Base-by-base conservation (phyloP, 495 filamentous ascomycete species). In the Penicillium longicatenatum region DNA sequence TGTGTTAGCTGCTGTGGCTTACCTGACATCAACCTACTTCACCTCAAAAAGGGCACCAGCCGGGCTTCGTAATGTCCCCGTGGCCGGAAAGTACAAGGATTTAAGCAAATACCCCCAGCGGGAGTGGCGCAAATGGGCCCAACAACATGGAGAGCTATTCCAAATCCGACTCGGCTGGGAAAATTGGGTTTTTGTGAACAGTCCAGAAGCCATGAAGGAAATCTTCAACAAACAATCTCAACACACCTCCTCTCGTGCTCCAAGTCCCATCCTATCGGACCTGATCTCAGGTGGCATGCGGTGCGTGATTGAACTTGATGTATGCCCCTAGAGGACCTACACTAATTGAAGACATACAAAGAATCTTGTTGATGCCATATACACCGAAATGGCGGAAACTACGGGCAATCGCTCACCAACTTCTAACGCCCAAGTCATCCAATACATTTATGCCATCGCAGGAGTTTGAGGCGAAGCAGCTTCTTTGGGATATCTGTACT, bases 161-260 rank as follows among this genome's bases (percentile, higher is more conserved):
- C 12, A 39, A 7, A n/a, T 46, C n/a, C 70, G 67, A 10, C 57
- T 79, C 4, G 77, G 77, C 17, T 73, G 70, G 67, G 63, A 75
- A 24, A 59, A 75, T 52, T 79, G 73, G 72, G 65, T 76, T 1
- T 52, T 73, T n/a, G 60, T 80, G 31, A 77, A 75, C 56, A 69
- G 46, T 31, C 76, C 74, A 0, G 64, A 68, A 49, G 75, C 75
- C 1, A 59, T 79, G 0, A 58, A 57, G 7, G 77, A 79, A 7
- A 70, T 80, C 17, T 44, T 80, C 3, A 72, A 77, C 17, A 75
- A 70, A 51, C 72, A 79, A 55, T 52, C 65, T 9, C 37, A 39
- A 3, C 22, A 53, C 26, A 66, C 70, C 4, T 74, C 70, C 8
- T 67, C 64, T 14, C 64, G 64, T 33, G 35, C 58, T 12, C 72